Evolutionary conservation across 176 grass and related monocot species (phyloP), one percentile per base, ranked within the genome.

Genomic region (Aegilops speltoides): DNA sequence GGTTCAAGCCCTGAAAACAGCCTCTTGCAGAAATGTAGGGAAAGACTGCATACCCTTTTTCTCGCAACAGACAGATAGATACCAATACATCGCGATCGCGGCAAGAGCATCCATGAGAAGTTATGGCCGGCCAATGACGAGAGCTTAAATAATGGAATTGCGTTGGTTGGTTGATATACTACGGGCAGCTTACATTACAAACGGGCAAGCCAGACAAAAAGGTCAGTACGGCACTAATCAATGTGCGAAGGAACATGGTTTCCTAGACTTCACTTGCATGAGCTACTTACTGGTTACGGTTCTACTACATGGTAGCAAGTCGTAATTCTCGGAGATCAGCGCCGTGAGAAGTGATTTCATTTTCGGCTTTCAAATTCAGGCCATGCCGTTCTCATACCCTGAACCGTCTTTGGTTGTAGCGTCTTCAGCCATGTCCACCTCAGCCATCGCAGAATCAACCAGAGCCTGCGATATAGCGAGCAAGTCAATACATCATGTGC

Each of bases 371-470:
- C 64, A 33, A 14, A 41, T 81, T 95, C 84, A 95, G 20, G 37
- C 80, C 48, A 84, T 54, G 7, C 93, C 90, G 48, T 95, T 95
- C 67, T 87, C 90, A 8, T 95, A 92, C 79, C 85, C 56, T 4
- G 90, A 91, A 52, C 90, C 90, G 29, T 95, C 90, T 87, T 81
- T 92, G 32, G 88, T 80, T 59, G 84, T 86, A 82, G 79, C 73
- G 78, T 95, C 89, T 77, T 93, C 89, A 8, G 34, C 89, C 81
- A 91, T 87, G 61, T 95, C 91, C 43, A 91, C 75, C 66, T 95
- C 91, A 9, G 7, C 52, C 73, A 93, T 95, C 10, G 91, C 87
- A 78, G 67, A 41, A 68, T 89, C 82, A 5, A 93, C 91, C 60
- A 95, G 84, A 74, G 91, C 87, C 94, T 95, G 66, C 23, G 33